Evolutionary conservation across 495 filamentous ascomycete species (phyloP), one percentile per base, ranked within the genome.

Genomic region (Aspergillus heteromorphus): DNA sequence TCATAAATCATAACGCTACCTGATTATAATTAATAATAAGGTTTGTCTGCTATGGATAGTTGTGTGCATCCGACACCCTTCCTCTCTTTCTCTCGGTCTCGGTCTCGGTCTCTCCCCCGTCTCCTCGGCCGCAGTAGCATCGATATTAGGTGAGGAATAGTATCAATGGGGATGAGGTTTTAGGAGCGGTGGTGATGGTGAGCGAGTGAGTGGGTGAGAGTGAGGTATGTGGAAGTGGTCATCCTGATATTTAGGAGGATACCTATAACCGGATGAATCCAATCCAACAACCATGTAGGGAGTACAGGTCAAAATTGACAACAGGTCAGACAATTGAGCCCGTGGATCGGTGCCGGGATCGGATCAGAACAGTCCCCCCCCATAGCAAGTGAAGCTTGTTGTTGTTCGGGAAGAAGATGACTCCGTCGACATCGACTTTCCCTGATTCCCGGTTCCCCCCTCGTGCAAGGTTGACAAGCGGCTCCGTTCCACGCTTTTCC

Each of bases 1-100:
- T 61, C 59, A 57, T 61, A 55, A 61, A 55, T 61, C 59, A 57
- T 61, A 56, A 61, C 48, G 47, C 59, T 61, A 54, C 50, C 59
- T 48, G 59, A 55, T 61, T 61, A 61, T 45, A 53, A 50, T 52
- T 60, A 60, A 60, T 21, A 56, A 60, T 60, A 47, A n/a, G 18
- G 18, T 43, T 6, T 17, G 20, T 20, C 5, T 47, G 43, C 43
- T 47, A 27, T n/a, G 23, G 21, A 16, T 23, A 20, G 10, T n/a
- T 6, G 40, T 8, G n/a, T n/a, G 40, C 5, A 45, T 23, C 18
- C 20, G 25, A 45, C 20, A 23, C 19, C 31, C 16, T 42, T 40
- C 13, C 8, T 29, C 38, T 20, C 47, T 23, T n/a, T 10, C 18
- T 29, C 4, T 21, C 42, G 29, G 45, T 45, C 9, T 18, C 17